Evolutionary conservation across 805 yeast species (phyloP).

Genomic region (Isabelozyma rhagii): DNA sequence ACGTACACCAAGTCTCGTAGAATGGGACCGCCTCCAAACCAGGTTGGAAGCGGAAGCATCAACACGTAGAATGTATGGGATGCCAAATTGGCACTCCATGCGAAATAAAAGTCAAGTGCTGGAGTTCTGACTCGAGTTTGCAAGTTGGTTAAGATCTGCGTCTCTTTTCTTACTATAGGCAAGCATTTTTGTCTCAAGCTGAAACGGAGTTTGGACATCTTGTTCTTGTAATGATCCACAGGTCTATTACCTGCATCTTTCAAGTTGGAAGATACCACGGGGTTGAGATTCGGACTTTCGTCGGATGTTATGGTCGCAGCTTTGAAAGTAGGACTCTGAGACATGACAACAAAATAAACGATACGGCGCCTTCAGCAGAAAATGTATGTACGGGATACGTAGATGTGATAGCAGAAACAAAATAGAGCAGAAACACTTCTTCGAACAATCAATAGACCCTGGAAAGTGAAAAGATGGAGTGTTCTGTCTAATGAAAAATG

Average conservation of each 20-base stretch:
- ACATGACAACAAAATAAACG: background rate
- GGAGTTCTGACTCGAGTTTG: slow-evolving; percentile 53
- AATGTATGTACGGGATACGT: too few species aligned
- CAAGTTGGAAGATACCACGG: slow-evolving; percentile 1
- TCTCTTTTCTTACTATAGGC: slow-evolving; percentile 62
- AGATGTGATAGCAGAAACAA: background rate
- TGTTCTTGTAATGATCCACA: slow-evolving; percentile 58
- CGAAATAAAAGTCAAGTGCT: slow-evolving; percentile 68
- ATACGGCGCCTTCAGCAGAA: too few species aligned
- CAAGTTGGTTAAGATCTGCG: slow-evolving; percentile 51
- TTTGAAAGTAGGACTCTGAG: background rate
- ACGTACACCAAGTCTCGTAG: slow-evolving; percentile 61
- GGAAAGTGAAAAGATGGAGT: too few species aligned
- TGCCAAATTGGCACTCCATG: slow-evolving; percentile 85
- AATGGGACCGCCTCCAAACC: slow-evolving; percentile 64
- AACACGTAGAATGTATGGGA: slow-evolving; percentile 91
- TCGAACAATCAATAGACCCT: too few species aligned
- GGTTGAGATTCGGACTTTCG: background rate
- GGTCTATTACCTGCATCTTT: slow-evolving; percentile 76
- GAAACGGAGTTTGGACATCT: slow-evolving; percentile 56
- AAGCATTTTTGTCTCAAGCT: slow-evolving; percentile 50
- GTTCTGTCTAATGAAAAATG: too few species aligned
- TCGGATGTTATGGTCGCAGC: background rate
- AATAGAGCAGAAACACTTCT: background rate
- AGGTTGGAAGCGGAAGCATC: slow-evolving; percentile 78